phyloP scores from a whole-genome alignment of 1,284 basidiomycete genomes.

The Ceratobasidium sp. region DNA sequence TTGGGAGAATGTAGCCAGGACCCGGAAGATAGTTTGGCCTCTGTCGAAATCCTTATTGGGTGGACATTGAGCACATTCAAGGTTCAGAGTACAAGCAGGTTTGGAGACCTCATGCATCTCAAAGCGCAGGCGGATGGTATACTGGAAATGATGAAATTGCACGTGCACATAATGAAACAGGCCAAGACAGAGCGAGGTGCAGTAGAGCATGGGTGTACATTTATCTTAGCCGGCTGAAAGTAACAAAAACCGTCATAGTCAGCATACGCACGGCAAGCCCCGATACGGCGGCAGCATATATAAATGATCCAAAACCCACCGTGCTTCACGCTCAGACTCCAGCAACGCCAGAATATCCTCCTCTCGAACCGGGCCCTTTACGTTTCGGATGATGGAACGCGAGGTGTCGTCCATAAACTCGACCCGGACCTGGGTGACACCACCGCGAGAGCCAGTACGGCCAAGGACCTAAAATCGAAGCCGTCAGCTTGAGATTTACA shows the following conservation, averaged over 20 bases:
- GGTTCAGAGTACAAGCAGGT: too few species aligned
- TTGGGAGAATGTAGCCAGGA: too few species aligned
- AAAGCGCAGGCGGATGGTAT: not conserved
- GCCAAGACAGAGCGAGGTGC: conserved; percentile 18
- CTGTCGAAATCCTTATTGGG: too few species aligned
- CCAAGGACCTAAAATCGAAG: conserved; percentile 85
- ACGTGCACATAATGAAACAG: conserved; percentile 39
- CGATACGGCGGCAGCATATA: not conserved
- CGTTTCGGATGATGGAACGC: conserved; percentile 98
- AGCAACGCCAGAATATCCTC: conserved; percentile 98
- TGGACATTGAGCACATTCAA: too few species aligned
- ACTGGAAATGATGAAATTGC: conserved; percentile 41
- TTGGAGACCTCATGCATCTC: too few species aligned
- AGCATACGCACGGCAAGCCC: not conserved
- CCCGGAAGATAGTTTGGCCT: too few species aligned
- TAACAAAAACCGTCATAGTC: not conserved
- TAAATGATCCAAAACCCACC: conserved; percentile 72
- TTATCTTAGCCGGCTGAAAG: conserved; percentile 41
- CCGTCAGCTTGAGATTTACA: not conserved
- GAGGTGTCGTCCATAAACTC: conserved; percentile 99
- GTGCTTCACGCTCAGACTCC: conserved; percentile 99
- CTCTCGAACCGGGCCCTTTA: conserved; percentile 97
- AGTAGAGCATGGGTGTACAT: conserved; percentile 6
- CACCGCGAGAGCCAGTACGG: conserved; percentile 98
- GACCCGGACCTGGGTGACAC: conserved; percentile 99